Percentiles rank a stretch among this genome's conserved stretches.
These are phyloP conservation scores for Ogataea henricii DNA, from an alignment of 805 yeast genomes.

Conservation along the genomic window DNA sequence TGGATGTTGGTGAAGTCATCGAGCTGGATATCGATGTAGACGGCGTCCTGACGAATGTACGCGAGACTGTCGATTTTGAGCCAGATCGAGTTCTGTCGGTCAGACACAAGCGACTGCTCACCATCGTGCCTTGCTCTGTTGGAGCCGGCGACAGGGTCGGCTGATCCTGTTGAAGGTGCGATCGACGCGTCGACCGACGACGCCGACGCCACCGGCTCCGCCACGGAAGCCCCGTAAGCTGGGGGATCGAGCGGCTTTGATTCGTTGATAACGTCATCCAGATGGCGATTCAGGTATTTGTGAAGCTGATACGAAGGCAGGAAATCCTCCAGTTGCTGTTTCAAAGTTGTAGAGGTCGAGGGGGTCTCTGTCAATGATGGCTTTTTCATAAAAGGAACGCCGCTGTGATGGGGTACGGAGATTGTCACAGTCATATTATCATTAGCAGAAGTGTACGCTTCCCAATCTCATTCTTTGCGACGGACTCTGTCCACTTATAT, in stretches of 20 bases:
- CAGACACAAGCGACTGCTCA: background rate
- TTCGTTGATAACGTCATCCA: conserved; percentile 16
- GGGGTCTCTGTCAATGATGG: background rate
- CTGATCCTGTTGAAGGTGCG: background rate
- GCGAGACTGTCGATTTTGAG: conserved; percentile 11
- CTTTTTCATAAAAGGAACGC: background rate
- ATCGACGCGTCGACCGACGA: background rate
- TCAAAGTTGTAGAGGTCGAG: background rate
- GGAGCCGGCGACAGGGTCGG: background rate
- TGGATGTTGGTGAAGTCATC: conserved; percentile 16
- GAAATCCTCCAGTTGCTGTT: conserved; percentile 28
- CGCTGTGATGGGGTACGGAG: background rate
- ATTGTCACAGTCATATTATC: no score
- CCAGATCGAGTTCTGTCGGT: conserved; percentile 16
- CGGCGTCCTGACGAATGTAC: conserved; percentile 16
- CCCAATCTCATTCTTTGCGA: no score
- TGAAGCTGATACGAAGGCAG: conserved; percentile 25
- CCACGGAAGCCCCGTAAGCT: conserved; percentile 3
- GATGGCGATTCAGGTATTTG: conserved; percentile 17
- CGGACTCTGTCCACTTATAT: no score
- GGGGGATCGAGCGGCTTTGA: conserved; percentile 13
- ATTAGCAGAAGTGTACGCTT: no score
- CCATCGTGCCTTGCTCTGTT: background rate
- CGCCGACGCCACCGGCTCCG: background rate
- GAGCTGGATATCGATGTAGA: conserved; percentile 34